Base-by-base conservation (phyloP, 371 early-diverging fungal species). In the Umbelopsis sp. region DNA sequence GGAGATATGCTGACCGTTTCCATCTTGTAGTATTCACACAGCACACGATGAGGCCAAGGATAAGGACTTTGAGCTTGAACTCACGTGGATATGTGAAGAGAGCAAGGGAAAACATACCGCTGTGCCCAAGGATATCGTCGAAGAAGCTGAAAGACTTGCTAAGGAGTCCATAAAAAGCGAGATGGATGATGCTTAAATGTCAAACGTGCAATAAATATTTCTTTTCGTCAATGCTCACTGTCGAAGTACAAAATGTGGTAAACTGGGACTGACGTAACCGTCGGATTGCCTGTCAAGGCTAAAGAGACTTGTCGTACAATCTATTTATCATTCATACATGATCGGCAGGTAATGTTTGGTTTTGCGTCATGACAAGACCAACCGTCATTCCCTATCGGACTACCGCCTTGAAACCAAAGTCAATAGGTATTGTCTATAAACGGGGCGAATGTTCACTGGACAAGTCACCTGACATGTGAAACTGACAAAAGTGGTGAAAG, bases 21-120 rank as follows among this genome's bases (percentile, higher is more conserved):
- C 12, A 51, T 11, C 67, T 11, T 50, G 8, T 75, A 93, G 94
- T 70, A 96, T 99, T 71, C 89, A 98, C 76, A 85, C 92, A 44
- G 96, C 93, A 51, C 99, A 99, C 73, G 98, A 97, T 76, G 97
- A 97, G 57, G 89, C 91, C 66, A 98, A 99, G 84, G 98, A 99
- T 82, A 97, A 96, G 82, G 95, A 95, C 50, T 97, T 97, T 85
- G 98, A 99, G 81, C 84, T 99, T 50, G 99, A 99, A 80, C 78
- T 98, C 72, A 93, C 92, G 81, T 99, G 99, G 99, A 87, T 98
- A 63, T 94, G 94, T 72, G 89, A 85, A n/a, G 95, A 94, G 69
- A 91, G 94, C 41, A 85, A 86, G 25, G 85, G 86, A 32, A 80
- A 86, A 69, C 97, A 97, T 76, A 83, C 89, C 66, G 83, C 92